Evolutionary conservation across 148 eudicot species (phyloP).

Genomic region (Simmondsia chinensis): DNA sequence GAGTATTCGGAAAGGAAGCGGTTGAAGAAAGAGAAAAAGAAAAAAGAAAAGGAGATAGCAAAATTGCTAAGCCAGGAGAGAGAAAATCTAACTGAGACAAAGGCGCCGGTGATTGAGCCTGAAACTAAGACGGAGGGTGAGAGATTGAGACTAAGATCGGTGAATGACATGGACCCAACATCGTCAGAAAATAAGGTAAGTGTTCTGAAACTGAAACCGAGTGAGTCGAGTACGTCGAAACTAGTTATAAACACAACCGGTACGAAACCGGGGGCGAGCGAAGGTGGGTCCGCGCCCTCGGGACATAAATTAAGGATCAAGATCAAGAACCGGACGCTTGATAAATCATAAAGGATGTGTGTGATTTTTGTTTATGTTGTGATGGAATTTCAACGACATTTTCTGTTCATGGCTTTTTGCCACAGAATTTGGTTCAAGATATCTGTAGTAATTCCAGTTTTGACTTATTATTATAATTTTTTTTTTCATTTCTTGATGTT

Average conservation of each 20-base stretch:
- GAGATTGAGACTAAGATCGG: background rate
- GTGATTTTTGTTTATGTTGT: too few relatives aligned
- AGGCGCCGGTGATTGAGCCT: slow-evolving; percentile 8
- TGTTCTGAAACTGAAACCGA: slow-evolving; percentile 13
- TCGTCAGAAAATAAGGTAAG: slow-evolving; percentile 2
- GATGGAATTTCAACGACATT: too few relatives aligned
- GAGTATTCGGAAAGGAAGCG: slow-evolving; percentile 66
- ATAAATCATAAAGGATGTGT: slow-evolving; percentile 16
- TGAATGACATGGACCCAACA: slow-evolving; percentile 13
- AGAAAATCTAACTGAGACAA: slow-evolving; percentile 4
- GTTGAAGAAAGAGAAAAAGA: slow-evolving; percentile 76
- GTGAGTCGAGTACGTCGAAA: slow-evolving; percentile 18
- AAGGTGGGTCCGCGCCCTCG: slow-evolving; percentile 33
- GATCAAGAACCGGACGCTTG: slow-evolving; percentile 43
- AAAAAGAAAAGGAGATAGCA: slow-evolving; percentile 58
- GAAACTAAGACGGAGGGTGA: slow-evolving; percentile 3
- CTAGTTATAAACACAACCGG: slow-evolving; percentile 19
- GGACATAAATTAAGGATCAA: slow-evolving; percentile 61
- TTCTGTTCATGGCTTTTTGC: too few relatives aligned
- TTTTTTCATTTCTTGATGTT: too few relatives aligned
- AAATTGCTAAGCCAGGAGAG: slow-evolving; percentile 25
- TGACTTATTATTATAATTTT: too few relatives aligned
- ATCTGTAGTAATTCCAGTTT: too few relatives aligned
- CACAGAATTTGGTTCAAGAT: too few relatives aligned
- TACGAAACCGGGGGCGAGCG: slow-evolving; percentile 22